Evolutionary conservation across 495 filamentous ascomycete species (phyloP), one percentile per base, ranked within the genome.

Genomic region (Xylaria scruposa): DNA sequence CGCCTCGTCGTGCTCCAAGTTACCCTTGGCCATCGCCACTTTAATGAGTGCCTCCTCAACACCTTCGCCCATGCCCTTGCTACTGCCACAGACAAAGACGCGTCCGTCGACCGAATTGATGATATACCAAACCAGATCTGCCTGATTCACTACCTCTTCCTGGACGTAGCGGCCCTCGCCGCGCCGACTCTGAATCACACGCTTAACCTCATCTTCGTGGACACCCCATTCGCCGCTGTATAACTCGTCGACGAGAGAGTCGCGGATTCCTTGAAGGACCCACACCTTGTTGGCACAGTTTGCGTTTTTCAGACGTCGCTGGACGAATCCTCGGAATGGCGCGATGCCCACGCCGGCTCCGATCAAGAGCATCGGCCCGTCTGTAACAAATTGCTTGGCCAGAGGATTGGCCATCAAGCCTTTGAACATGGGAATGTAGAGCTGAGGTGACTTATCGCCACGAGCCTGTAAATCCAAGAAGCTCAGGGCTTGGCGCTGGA

Each of bases 251-350:
- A 98, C 88, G 1, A 95, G 85, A 15, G 92, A 92, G 81, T 99
- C 96, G 3, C 96, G 92, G 38, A 98, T 88, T n/a, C 96, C 96
- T 81, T 99, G 96, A 53, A 99, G 89, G 61, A 99, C 95, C 96
- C 96, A 99, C 75, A 98, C 96, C 83, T 99, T 99, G 84, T 98
- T 99, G 60, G 94, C 95, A 80, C 96, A 98, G 82, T 97, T 99
- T 70, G 97, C 96, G 63, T 93, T 97, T 85, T 93, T 92, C 66
- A 99, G 87, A 15, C 96, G 91, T 68, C 95, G 93, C 82, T 98
- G 93, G 33, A 99, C 97, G 79, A 99, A 99, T 33, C 96, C 96
- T 44, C 96, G 90, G 88, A 99, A 99, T 1, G 96, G 96, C 24
- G 96, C 96, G 80, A 99, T 93, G 70, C 96, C 96, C 26, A 99